Evolutionary conservation across 345 rosid genomes (phyloP), one percentile per base, ranked within the genome.

Genomic region (Rubroshorea leprosula): DNA sequence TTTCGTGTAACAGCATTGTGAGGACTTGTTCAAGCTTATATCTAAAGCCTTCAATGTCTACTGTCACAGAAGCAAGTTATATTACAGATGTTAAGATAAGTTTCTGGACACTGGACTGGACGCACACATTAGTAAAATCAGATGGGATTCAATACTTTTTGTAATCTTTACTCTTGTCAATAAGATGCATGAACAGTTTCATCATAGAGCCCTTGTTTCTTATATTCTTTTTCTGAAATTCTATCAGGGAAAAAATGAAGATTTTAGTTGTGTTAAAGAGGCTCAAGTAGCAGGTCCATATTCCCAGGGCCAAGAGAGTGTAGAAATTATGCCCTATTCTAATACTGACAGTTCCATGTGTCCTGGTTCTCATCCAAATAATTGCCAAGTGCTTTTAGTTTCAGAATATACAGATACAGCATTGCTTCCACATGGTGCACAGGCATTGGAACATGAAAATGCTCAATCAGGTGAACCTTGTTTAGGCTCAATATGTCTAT

Each of bases 401-500:
- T 69, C 84, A n/a, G n/a, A n/a, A n/a, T n/a, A n/a, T 29, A 80
- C 79, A 6, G 90, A 84, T 68, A 74, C 91, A 27, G 68, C 76
- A n/a, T 62, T 83, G 89, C 73, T n/a, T n/a, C 72, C 76, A 68
- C 80, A 63, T 68, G 78, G 84, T 60, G 72, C 77, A 72, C 89
- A 80, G 25, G 77, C 89, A 39, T 81, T 90, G 26, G 95, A 86
- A 68, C 73, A 74, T 68, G 96, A 81, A 71, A 96, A 92, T 68
- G 88, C 78, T 46, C 89, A 92, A 76, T 89, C 98, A 81, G 95
- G 98, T 84, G 58, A 55, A 45, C 68, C 57, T 64, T 20, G 26
- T 0, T 49, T n/a, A n/a, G n/a, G n/a, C n/a, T 63, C 45, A 44
- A 15, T 17, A 38, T 38, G 56, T 21, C 49, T 31, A 10, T 52